Conservation (phyloP, 2,329 filamentous ascomycete species). For the Xylariaceae sp. region DNA sequence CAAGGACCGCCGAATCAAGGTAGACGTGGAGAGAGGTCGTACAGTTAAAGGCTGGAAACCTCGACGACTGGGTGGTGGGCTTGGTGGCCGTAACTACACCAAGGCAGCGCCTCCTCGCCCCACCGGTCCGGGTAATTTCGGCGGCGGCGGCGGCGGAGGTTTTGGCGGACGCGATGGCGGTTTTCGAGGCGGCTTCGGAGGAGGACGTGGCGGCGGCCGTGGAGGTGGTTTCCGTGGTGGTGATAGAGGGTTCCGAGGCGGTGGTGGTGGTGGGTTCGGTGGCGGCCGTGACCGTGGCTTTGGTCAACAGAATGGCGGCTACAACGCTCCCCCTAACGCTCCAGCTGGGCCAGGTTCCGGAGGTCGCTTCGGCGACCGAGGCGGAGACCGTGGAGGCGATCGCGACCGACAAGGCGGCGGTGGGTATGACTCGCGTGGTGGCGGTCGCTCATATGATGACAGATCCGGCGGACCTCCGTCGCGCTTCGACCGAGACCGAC, state of each 20-base stretch:
- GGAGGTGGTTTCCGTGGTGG: conserved; percentile 35
- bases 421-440: conserved; percentile 53
- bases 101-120: conserved; percentile 72
- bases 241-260: conserved; percentile 38
- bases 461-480: conserved; percentile 48
- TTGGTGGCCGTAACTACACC: conserved; percentile 90
- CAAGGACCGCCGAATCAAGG: conserved; percentile 85
- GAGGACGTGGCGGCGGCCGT: conserved; percentile 41
- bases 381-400: conserved; percentile 35
- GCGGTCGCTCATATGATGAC: conserved; percentile 59
- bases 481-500: conserved; percentile 34
- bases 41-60: conserved; percentile 94
- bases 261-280: conserved; percentile 41
- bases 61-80: conserved; percentile 82
- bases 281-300: conserved; percentile 45
- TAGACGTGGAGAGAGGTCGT: conserved; percentile 93
- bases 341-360: conserved; percentile 53
- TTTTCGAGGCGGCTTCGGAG: conserved; percentile 50
- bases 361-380: conserved; percentile 34
- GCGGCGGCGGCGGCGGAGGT: conserved; percentile 54
- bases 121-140: conserved; percentile 57
- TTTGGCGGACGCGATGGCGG: conserved; percentile 50
- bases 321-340: conserved; percentile 53
- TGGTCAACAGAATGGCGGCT: conserved; percentile 41
- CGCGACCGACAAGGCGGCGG: conserved; percentile 46